Evolutionary conservation across 169 alveolate species (phyloP), one percentile per base, ranked within the genome.

Genomic region (Plasmodium billcollinsi): DNA sequence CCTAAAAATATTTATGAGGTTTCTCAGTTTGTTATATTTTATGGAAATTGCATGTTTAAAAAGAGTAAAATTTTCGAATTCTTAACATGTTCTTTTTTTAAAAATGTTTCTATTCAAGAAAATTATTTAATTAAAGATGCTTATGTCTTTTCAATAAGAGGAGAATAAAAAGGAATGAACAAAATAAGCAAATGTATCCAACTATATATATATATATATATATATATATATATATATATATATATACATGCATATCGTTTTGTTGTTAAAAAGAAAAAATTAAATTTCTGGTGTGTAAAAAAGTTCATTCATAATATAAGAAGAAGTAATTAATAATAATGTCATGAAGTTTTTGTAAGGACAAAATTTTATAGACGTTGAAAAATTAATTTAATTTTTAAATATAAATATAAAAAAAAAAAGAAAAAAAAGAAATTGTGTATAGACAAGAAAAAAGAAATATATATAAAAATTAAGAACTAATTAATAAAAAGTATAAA

Each of bases 1-100:
- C 85, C 45, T 33, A 26, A 86, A 9, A 52, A 39, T 29, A 54
- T 86, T 45, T 72, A 39, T 20, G 52, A 62, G 0, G 29, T 47
- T 58, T 61, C 92, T 24, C 71, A 86, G 49, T 39, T 86, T 72
- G 88, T 72, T 69, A 71, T 86, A 86, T 86, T 86, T 71, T 86
- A 47, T 56, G 92, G 92, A 54, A 86, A 86, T 43, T 71, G 88
- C 29, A 49, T 86, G 11, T n/a, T 71, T 33, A 86, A 86, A 86
- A 71, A 66, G 66, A 47, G 49, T 9, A 86, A 86, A 71, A 86
- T 86, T 71, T 8, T 20, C 21, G 52, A 70, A 6, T 86, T 61
- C 62, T 71, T 86, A 33, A 5, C 45, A 71, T 62, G 61, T 20
- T 21, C 24, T 8, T 29, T 71, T 62, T 21, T n/a, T 54, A 70